These are phyloP conservation scores for Umbellularia californica DNA, from an alignment of 164 flowering plant species.

Conservation along the genomic window DNA sequence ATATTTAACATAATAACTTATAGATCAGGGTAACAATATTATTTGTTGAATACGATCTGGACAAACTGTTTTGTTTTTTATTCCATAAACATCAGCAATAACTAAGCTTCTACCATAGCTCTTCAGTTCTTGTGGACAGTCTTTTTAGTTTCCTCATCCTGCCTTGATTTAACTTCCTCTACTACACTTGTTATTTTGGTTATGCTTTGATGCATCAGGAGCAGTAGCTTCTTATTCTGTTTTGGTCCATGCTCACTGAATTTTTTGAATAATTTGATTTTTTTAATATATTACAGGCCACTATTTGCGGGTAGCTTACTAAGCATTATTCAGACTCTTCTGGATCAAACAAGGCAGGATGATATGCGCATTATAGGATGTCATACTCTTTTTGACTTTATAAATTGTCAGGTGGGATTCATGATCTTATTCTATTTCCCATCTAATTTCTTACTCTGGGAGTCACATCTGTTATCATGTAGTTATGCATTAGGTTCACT, in stretches of 20 bases:
- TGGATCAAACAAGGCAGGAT: conserved; percentile 80
- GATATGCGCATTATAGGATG: conserved; percentile 81
- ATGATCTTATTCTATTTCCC: not conserved
- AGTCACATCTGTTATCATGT: not conserved
- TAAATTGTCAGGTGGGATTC: conserved; percentile 69
- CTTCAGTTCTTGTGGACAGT: not conserved
- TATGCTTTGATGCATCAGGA: not conserved
- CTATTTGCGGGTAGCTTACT: conserved; percentile 81
- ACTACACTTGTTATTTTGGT: not conserved
- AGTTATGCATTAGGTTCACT: not conserved
- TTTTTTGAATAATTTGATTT: no score
- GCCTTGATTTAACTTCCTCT: no score
- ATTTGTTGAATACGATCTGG: no score
- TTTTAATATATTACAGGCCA: conserved; percentile 51
- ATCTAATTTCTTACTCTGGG: no score
- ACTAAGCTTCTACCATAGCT: no score
- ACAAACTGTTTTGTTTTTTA: no score
- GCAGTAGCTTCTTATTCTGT: not conserved
- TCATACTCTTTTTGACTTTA: conserved; percentile 72
- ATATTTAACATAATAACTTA: no score
- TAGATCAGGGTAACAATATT: no score
- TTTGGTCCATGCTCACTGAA: not conserved
- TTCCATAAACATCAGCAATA: no score
- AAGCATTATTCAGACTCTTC: conserved; percentile 59
- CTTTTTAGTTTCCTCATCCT: not conserved